These are phyloP conservation scores for Huiozyma naganishii DNA, from an alignment of 805 yeast species.

Conservation along the genomic window DNA sequence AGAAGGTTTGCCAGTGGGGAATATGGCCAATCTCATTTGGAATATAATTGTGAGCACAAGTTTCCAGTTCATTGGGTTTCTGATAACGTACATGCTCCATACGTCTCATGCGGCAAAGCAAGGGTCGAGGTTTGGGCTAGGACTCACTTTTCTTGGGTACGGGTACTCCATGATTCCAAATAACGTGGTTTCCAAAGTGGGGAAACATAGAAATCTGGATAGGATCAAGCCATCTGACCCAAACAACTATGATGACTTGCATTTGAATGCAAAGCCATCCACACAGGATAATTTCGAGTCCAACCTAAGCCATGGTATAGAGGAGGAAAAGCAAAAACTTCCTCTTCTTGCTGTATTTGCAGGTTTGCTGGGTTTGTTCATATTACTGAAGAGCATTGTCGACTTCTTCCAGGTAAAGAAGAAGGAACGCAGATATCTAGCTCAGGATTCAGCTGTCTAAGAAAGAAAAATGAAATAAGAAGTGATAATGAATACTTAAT, in stretches of 20 bases:
- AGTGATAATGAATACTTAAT: no score
- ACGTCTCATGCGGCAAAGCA: slow-evolving; percentile 96
- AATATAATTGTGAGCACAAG: slow-evolving; percentile 79
- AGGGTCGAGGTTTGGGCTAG: slow-evolving; percentile 88
- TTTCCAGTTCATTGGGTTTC: slow-evolving; percentile 88
- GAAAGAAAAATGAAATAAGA: background rate
- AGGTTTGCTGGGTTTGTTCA: slow-evolving; percentile 56
- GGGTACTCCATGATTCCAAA: slow-evolving; percentile 50
- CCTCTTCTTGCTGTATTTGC: slow-evolving; percentile 53
- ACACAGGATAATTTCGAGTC: slow-evolving; percentile 23
- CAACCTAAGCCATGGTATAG: slow-evolving; percentile 21
- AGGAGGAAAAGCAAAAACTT: slow-evolving; percentile 26
- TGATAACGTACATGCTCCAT: slow-evolving; percentile 80
- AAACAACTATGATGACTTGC: slow-evolving; percentile 38
- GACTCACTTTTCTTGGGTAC: slow-evolving; percentile 66
- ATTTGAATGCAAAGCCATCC: slow-evolving; percentile 14
- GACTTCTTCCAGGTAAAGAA: slow-evolving; percentile 69
- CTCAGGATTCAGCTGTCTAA: slow-evolving; percentile 14
- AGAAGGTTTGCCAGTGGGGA: slow-evolving; percentile 93
- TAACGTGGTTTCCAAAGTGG: slow-evolving; percentile 26
- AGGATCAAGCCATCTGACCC: slow-evolving; percentile 51
- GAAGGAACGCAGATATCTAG: slow-evolving; percentile 42
- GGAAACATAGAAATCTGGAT: slow-evolving; percentile 19
- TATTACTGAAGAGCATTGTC: slow-evolving; percentile 54
- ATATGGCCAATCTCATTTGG: slow-evolving; percentile 81